A percentile compares a stretch with the other conserved stretches of the same genome.
Evolutionary conservation across 2,329 filamentous ascomycete genomes (phyloP).

Genomic region (Hypoxylon sp.): DNA sequence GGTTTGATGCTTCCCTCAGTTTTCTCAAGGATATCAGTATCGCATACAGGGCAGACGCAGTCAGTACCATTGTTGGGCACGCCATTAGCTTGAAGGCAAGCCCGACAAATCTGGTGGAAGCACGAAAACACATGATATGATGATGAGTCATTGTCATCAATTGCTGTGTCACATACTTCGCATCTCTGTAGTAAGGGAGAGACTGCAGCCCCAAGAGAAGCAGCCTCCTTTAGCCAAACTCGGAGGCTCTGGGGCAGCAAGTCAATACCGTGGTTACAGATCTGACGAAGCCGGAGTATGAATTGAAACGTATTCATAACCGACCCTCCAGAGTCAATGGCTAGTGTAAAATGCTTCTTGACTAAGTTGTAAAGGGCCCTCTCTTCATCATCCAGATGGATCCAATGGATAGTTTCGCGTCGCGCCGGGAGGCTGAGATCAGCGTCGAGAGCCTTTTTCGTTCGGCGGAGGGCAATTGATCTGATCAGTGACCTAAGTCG

Average conservation of each 20-base stretch:
- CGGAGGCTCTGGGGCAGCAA: constrained; percentile 21
- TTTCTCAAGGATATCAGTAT: not conserved
- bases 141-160: constrained; percentile 12
- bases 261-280: constrained; percentile 35
- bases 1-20: not conserved
- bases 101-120: constrained; percentile 32
- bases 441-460: constrained; percentile 14
- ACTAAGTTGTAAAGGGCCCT: constrained; percentile 25
- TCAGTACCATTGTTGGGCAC: not conserved
- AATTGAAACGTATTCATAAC: constrained; percentile 35
- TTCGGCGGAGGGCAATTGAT: constrained; percentile 31
- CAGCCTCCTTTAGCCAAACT: constrained; percentile 18
- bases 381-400: constrained; percentile 24
- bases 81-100: constrained; percentile 4
- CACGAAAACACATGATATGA: constrained; percentile 15
- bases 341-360: constrained; percentile 16
- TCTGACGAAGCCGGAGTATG: constrained; percentile 35
- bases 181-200: not conserved
- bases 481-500: constrained; percentile 24
- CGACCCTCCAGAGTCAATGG: constrained; percentile 14
- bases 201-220: not conserved
- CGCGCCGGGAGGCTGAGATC: constrained; percentile 23
- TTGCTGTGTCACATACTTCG: constrained; percentile 12
- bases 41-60: constrained; percentile 18
- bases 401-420: constrained; percentile 13